Percentiles rank a stretch among this genome's conserved stretches.
phyloP scores from a whole-genome alignment of 2,329 filamentous ascomycete genomes.

The Aspergillus brasiliensis region DNA sequence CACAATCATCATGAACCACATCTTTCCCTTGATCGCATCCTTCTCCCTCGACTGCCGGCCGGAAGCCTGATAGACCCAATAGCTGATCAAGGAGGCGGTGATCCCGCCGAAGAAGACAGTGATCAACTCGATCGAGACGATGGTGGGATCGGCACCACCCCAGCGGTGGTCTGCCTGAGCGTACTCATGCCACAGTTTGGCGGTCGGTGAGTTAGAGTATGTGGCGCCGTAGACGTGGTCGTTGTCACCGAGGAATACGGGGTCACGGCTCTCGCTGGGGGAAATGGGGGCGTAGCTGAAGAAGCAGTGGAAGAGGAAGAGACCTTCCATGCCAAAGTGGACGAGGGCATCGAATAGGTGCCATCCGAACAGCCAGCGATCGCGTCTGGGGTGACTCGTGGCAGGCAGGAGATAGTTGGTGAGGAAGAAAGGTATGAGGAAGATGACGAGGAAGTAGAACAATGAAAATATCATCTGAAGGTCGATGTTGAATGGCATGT shows the following conservation, averaged over 20 bases:
- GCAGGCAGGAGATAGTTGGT: slow-evolving; percentile 56
- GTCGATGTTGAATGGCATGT: slow-evolving; percentile 42
- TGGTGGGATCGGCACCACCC: slow-evolving; percentile 60
- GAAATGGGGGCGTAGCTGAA: slow-evolving; percentile 62
- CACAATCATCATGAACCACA: slow-evolving; percentile 60
- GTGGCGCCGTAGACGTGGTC: slow-evolving; percentile 61
- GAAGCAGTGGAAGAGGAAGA: slow-evolving; percentile 93
- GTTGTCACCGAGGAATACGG: slow-evolving; percentile 56
- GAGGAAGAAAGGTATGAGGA: slow-evolving; percentile 55
- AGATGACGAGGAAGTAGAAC: slow-evolving; percentile 56
- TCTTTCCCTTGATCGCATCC: slow-evolving; percentile 34
- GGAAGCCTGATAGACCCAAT: slow-evolving; percentile 44
- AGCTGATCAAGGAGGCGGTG: slow-evolving; percentile 60
- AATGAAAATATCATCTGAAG: slow-evolving; percentile 51
- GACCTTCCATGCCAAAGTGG: slow-evolving; percentile 87
- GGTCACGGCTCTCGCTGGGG: slow-evolving; percentile 31
- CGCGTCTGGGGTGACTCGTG: slow-evolving; percentile 50
- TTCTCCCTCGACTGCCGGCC: slow-evolving; percentile 23
- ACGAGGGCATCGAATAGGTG: slow-evolving; percentile 90
- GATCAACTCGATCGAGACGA: slow-evolving; percentile 62
- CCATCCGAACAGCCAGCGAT: slow-evolving; percentile 87
- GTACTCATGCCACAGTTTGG: slow-evolving; percentile 66
- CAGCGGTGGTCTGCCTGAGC: slow-evolving; percentile 65
- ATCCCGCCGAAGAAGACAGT: slow-evolving; percentile 63
- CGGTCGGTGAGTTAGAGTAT: slow-evolving; percentile 58